Base-by-base conservation (phyloP, 2,329 filamentous ascomycete species). In the Alternaria arborescens region DNA sequence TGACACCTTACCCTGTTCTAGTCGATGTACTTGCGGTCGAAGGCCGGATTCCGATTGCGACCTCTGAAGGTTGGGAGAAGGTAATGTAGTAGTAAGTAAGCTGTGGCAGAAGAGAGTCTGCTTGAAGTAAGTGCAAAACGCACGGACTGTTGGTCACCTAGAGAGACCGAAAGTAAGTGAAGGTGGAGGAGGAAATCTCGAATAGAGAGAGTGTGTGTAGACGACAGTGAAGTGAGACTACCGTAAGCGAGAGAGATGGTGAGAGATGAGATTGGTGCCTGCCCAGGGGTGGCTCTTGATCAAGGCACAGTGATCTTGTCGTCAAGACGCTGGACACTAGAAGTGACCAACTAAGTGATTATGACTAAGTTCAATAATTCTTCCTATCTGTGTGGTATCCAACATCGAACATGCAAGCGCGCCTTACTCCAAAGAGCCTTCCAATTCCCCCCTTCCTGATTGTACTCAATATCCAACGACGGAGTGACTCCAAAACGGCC, bases 341-440 rank as follows among this genome's bases (percentile, higher is more conserved):
- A 24, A 38, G 46, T 6, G 34, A 2, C n/a, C 46, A 36, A 50
- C 12, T 2, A 3, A n/a, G 34, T 50, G 6, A 38, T 50, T 50
- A 26, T 20, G 14, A 50, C 46, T 5, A 36, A 38, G 2, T 50
- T 8, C 32, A 50, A 50, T 36, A 26, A 38, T 50, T 50, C 30
- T 34, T 18, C 30, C 46, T 53, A 53, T 53, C 51, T 53, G 51
- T 40, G 51, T 53, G 51, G 51, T 53, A 53, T 53, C 50, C 51
- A 53, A 43, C 26, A 26, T 53, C 20, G 40, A 53, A 50, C 32
- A 24, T 52, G 22, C 36, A 41, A 53, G 51, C 18, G 51, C 36
- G 38, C 51, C 51, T 40, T 42, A 53, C 51, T 53, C 51, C 51
- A 43, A 53, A 32, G 38, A 43, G 51, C 38, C 40, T 41, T 14